Evolutionary conservation across 257 asterid genomes (phyloP), one percentile per base, ranked within the genome.

Genomic region (Plantago elongata): DNA sequence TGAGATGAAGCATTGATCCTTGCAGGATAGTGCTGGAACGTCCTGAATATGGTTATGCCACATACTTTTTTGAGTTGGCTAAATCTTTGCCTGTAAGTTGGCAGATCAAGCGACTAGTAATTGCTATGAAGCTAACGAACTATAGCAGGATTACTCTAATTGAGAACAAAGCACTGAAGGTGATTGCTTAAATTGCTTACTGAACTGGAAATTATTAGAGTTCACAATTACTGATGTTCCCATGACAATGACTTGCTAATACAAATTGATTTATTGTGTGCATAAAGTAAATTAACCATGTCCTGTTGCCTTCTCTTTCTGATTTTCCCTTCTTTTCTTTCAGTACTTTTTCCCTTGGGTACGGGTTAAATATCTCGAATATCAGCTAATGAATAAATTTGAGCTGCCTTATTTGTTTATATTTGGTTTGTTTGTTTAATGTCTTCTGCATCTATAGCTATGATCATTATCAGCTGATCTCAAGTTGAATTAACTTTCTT

Each of bases 21-120:
- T 76, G 63, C 88, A 89, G 96, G 88, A 84, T 93, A 62, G 99
- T 93, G 78, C 95, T 93, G 59, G 99, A 93, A 76, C 99, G 96
- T 15, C 99, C 99, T 17, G 99, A 89, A 69, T 93, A 93, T 78
- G 99, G 99, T 49, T 87, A 76, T 66, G 99, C 99, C 0, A 89
- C 99, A 10, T 93, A 93, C 76, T 93, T 93, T 74, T 93, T 92
- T 52, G 96, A 89, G 68, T 69, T 89, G 80, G 68, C 63, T 54
- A 78, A 73, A 63, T 74, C 85, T 5, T 59, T 79, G 66, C 81
- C 99, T 27, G 69, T 83, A 71, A 58, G 55, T 66, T 92, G 97
- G 97, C 97, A 93, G 77, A 75, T 92, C 81, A 84, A 65, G 70
- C 86, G 96, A 37, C 81, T 93, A 62, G 81, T 93, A 45, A 87